phyloP scores from a whole-genome alignment of 306 rosid species.

The Morella rubra region DNA sequence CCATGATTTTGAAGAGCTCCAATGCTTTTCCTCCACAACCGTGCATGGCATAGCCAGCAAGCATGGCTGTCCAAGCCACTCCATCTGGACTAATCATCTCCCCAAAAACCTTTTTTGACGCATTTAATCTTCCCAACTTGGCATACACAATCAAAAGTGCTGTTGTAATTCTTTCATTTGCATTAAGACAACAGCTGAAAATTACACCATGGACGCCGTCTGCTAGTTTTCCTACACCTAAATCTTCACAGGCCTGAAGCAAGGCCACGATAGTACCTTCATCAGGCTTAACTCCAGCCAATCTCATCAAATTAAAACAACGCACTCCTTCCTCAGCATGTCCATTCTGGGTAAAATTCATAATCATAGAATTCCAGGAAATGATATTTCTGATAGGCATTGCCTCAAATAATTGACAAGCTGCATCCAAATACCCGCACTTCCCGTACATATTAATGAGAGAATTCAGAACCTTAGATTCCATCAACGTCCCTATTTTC shows the following conservation, averaged over 20 bases:
- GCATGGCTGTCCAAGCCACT: conserved; percentile 83
- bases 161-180: conserved; percentile 45
- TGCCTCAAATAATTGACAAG: conserved; percentile 51
- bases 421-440: conserved; percentile 42
- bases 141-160: conserved; percentile 59
- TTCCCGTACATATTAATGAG: conserved; percentile 71
- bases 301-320: conserved; percentile 55
- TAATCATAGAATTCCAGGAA: conserved; percentile 71
- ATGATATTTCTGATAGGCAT: conserved; percentile 45
- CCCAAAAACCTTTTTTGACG: conserved; percentile 47
- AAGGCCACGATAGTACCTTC: conserved; percentile 58
- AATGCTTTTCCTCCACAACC: conserved; percentile 63
- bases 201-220: conserved; percentile 60
- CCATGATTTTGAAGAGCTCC: conserved; percentile 49
- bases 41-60: conserved; percentile 64
- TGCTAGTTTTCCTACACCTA: conserved; percentile 45
- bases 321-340: conserved; percentile 39
- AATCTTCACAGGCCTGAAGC: conserved; percentile 61
- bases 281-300: conserved; percentile 49
- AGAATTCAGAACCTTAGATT: conserved; percentile 59
- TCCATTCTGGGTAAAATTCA: conserved; percentile 46
- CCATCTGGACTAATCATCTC: conserved; percentile 57
- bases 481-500: conserved; percentile 53
- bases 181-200: conserved; percentile 41
- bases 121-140: conserved; percentile 62